Evolutionary conservation across 495 filamentous ascomycete genomes (phyloP).

Genomic region (Penicillium cataractarum): DNA sequence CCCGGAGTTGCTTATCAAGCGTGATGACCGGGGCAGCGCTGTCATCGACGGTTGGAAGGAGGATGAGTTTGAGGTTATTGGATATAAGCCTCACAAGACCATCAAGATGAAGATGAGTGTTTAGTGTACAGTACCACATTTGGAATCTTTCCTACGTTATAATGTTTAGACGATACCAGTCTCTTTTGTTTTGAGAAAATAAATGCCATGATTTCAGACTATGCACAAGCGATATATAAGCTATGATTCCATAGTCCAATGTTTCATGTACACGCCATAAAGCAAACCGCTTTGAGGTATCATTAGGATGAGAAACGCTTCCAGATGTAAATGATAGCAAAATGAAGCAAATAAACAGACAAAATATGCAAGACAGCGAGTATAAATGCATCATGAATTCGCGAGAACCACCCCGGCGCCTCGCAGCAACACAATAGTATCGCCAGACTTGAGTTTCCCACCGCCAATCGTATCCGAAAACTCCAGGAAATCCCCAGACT

Average conservation of each 20-base stretch:
- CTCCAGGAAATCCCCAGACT: slow-evolving; percentile 80
- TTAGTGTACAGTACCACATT: slow-evolving; percentile 36
- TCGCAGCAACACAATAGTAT: slow-evolving; percentile 86
- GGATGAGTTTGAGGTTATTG: slow-evolving; percentile 86
- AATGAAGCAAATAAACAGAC: slow-evolving; percentile 16
- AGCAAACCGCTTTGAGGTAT: slow-evolving; percentile 1
- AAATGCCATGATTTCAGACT: slow-evolving; percentile 1
- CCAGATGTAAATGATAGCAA: slow-evolving; percentile 11
- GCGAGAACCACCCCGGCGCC: slow-evolving; percentile 70
- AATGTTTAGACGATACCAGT: slow-evolving; percentile 27
- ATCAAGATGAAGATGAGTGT: slow-evolving; percentile 99
- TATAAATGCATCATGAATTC: slow-evolving; percentile 31
- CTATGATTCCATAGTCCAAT: neutral
- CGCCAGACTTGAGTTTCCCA: slow-evolving; percentile 71
- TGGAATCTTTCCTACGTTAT: slow-evolving; percentile 9
- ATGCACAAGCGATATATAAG: neutral
- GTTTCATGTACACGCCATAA: neutral
- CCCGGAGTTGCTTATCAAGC: slow-evolving; percentile 71
- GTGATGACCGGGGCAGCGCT: slow-evolving; percentile 62
- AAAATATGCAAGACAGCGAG: neutral
- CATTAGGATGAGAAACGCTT: slow-evolving; percentile 5
- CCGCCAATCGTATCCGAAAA: slow-evolving; percentile 76
- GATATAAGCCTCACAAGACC: slow-evolving; percentile 85
- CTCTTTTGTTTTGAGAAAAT: slow-evolving; percentile 8
- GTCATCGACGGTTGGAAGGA: slow-evolving; percentile 77